Conservation (phyloP, 2,329 filamentous ascomycete genomes). For the Venturia pyrina region DNA sequence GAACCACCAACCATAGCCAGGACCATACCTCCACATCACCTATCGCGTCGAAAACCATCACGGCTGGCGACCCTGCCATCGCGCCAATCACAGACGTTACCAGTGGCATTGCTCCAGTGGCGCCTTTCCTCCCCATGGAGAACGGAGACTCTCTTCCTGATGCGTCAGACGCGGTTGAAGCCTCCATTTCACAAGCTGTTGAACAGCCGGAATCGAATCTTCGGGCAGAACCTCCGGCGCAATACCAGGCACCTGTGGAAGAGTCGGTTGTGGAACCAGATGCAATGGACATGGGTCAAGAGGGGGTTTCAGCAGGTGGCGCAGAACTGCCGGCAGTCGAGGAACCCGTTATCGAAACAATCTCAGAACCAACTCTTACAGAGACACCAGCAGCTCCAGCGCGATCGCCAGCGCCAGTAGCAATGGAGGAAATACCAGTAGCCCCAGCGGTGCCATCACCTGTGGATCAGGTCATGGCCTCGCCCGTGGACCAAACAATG, state of each 20-base stretch:
- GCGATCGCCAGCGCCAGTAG: not conserved
- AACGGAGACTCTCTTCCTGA: constrained; percentile 7
- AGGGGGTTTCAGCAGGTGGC: not conserved
- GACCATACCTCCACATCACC: not conserved
- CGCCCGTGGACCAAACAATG: not conserved
- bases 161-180: not conserved
- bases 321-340: not conserved
- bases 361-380: not conserved
- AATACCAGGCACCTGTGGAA: constrained; percentile 8
- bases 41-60: not conserved
- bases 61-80: not conserved
- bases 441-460: not conserved
- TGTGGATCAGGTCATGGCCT: not conserved
- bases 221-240: constrained; percentile 16
- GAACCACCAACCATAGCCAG: not conserved
- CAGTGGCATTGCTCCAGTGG: constrained; percentile 5
- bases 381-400: not conserved
- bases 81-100: constrained; percentile 4
- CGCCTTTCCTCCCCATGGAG: not conserved
- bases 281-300: not conserved
- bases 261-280: not conserved
- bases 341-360: not conserved
- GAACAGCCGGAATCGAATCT: constrained; percentile 24
- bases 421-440: not conserved
- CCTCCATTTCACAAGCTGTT: constrained; percentile 21